Base-by-base conservation (phyloP, 2,329 filamentous ascomycete genomes). In the Berkeleyomyces basicola region DNA sequence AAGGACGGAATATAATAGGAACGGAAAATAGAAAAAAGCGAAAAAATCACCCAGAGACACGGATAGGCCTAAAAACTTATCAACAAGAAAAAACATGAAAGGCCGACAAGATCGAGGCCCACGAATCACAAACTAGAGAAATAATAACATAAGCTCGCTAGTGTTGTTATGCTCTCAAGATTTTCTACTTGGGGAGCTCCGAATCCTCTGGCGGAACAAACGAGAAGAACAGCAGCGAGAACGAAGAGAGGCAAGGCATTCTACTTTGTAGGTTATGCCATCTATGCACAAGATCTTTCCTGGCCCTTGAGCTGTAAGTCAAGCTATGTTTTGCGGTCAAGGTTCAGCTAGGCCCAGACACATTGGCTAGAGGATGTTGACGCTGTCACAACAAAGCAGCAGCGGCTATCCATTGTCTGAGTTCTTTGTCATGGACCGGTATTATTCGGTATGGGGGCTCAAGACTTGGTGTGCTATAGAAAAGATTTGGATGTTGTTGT, bases 81-180 rank as follows among this genome's bases (percentile, higher is more conserved):
- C 42, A 42, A 61, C 16, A 61, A 43, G n/a, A 39, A 61, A 42
- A 51, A 61, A 53, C 40, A 61, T 39, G 9, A 36, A n/a, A 44
- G 46, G 47, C 36, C 10, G 43, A 33, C 36, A 39, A 61, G 47
- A 53, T 31, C 46, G 44, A 61, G 47, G 36, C 44, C 37, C 59
- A 53, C 59, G 49, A 61, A 51, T 55, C 46, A 61, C 46, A 61
- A 31, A 37, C 59, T 16, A 61, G 39, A 43, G 9, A 59, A 44
- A 59, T 59, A 46, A 59, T 55, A 55, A 6, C 39, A 55, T 55
- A 55, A 39, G 57, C 57, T 7, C 31, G 33, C 43, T 59, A 44
- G 40, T 59, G 57, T 16, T 33, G 31, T 43, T 40, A 42, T n/a
- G 5, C 44, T 16, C 42, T 31, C 11, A 23, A n/a, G 14, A 23